Conservation (phyloP, 106 monocot genomes). For the Agapanthus africanus region DNA sequence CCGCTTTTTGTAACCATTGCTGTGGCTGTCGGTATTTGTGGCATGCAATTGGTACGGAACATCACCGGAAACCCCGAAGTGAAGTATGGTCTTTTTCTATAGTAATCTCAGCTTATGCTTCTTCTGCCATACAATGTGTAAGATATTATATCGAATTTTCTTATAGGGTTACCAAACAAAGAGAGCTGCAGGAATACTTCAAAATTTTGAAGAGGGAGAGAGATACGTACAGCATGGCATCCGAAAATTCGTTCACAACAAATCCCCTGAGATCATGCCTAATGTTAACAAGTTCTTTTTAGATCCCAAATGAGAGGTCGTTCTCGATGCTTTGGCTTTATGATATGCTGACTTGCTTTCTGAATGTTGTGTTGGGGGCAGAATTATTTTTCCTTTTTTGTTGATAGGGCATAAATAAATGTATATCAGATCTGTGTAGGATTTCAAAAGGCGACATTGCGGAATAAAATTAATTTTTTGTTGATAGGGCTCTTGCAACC, state of each 20-base stretch:
- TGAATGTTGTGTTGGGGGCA: too few species aligned
- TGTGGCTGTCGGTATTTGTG: background rate
- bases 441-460: too few species aligned
- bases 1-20: background rate
- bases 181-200: constrained; percentile 56
- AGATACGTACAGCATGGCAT: constrained; percentile 37
- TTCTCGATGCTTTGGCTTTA: too few species aligned
- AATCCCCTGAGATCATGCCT: constrained; percentile 58
- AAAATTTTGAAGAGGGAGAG: constrained; percentile 56
- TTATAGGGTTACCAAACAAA: constrained; percentile 49
- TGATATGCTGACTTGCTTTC: too few species aligned
- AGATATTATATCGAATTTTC: background rate
- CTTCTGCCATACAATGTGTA: background rate
- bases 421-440: too few species aligned
- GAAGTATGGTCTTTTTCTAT: background rate
- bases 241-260: constrained; percentile 37
- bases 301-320: constrained; percentile 2
- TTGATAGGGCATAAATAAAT: too few species aligned
- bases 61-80: background rate
- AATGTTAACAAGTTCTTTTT: background rate
- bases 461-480: too few species aligned
- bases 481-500: too few species aligned
- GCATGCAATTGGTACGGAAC: background rate
- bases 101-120: background rate
- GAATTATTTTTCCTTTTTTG: too few species aligned